Conservation (phyloP, 306 rosid genomes). For the Acacia crassicarpa region DNA sequence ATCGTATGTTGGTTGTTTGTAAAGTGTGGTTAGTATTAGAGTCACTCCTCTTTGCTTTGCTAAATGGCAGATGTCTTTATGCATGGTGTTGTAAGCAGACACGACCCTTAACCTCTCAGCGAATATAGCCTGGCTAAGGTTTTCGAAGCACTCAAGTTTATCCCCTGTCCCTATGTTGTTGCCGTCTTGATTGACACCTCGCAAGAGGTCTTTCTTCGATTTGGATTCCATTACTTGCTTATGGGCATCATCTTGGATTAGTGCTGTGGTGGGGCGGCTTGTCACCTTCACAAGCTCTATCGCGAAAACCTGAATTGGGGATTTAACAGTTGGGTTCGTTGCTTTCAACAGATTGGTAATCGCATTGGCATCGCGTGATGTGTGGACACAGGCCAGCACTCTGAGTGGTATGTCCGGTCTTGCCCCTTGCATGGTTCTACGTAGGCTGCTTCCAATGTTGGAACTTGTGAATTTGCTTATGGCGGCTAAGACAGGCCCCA, state of each 20-base stretch:
- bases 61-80: slow-evolving; percentile 35
- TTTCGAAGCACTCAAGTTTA: slow-evolving; percentile 35
- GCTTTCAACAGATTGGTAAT: slow-evolving; percentile 39
- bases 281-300: slow-evolving; percentile 40
- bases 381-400: slow-evolving; percentile 43
- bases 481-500: slow-evolving; percentile 24
- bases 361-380: slow-evolving; percentile 30
- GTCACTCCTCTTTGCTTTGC: slow-evolving; percentile 25
- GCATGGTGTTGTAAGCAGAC: slow-evolving; percentile 41
- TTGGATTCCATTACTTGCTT: slow-evolving; percentile 6
- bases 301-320: slow-evolving; percentile 41
- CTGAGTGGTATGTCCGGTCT: slow-evolving; percentile 33
- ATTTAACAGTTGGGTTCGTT: slow-evolving; percentile 32
- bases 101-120: slow-evolving; percentile 36
- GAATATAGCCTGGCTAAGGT: slow-evolving; percentile 43
- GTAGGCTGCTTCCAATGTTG: background rate
- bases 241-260: slow-evolving; percentile 33
- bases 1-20: slow-evolving; percentile 44
- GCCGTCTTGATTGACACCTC: background rate
- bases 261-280: slow-evolving; percentile 16
- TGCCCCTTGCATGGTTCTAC: slow-evolving; percentile 24
- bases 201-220: background rate
- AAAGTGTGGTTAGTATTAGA: slow-evolving; percentile 30
- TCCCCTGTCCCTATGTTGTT: background rate
- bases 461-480: background rate